phyloP scores from a whole-genome alignment of 768 basidiomycete species.

The Leccinellum luteum region DNA sequence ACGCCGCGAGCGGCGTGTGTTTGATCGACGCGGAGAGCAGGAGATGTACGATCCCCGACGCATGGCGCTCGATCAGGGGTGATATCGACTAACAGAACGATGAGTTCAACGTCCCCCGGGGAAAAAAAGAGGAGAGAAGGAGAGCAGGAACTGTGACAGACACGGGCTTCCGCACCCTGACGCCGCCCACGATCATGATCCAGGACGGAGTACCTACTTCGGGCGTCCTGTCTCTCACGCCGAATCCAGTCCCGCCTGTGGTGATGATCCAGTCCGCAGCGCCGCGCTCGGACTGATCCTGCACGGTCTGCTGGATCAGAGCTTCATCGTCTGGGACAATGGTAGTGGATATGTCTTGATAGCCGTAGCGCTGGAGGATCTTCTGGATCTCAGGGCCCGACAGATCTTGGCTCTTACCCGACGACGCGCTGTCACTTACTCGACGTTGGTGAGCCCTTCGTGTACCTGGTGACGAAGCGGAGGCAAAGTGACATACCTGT shows the following conservation, averaged over 20 bases:
- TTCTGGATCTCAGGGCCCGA: slow-evolving; percentile 64
- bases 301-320: slow-evolving; percentile 48
- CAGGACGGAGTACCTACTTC: slow-evolving; percentile 48
- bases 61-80: slow-evolving; percentile 62
- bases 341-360: slow-evolving; percentile 33
- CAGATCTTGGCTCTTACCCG: slow-evolving; percentile 48
- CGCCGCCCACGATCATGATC: neutral
- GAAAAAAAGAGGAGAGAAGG: neutral
- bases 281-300: slow-evolving; percentile 42
- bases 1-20: slow-evolving; percentile 75
- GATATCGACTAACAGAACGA: slow-evolving; percentile 46
- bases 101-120: neutral
- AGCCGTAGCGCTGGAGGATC: slow-evolving; percentile 41
- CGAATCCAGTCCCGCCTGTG: slow-evolving; percentile 88
- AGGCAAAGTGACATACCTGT: slow-evolving; percentile 22
- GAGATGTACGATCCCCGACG: slow-evolving; percentile 73
- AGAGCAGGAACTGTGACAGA: neutral
- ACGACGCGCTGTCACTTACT: slow-evolving; percentile 71
- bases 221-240: slow-evolving; percentile 75
- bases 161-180: neutral
- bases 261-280: slow-evolving; percentile 75
- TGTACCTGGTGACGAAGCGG: neutral
- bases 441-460: slow-evolving; percentile 2
- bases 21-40: slow-evolving; percentile 65
- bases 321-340: slow-evolving; percentile 69